These are phyloP conservation scores for Fusarium sp. DNA, from an alignment of 2,329 filamentous ascomycete species.

Conservation along the genomic window DNA sequence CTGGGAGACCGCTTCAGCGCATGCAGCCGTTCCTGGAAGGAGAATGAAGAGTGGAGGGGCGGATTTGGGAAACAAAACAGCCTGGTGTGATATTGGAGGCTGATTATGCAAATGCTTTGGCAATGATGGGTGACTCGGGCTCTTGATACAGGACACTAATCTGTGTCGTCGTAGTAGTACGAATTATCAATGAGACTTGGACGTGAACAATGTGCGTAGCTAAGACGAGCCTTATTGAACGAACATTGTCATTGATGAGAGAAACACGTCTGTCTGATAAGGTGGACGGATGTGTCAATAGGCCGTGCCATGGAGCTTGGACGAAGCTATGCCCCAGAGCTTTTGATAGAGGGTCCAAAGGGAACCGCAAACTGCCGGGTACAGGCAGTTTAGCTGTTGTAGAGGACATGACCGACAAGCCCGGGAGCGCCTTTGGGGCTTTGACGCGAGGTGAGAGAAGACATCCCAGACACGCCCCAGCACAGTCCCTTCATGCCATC, in stretches of 20 bases:
- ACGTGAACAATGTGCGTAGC: constrained; percentile 29
- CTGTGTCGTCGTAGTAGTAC: constrained; percentile 19
- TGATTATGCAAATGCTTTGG: constrained; percentile 42
- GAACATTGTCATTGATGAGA: constrained; percentile 39
- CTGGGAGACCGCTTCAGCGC: constrained; percentile 53
- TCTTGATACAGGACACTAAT: constrained; percentile 44
- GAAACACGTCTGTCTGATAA: constrained; percentile 44
- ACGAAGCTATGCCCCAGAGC: constrained; percentile 48
- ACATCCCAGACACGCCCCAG: constrained; percentile 48
- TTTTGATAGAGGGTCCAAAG: constrained; percentile 43
- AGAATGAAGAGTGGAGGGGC: constrained; percentile 53
- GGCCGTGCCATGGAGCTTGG: constrained; percentile 44
- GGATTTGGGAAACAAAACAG: constrained; percentile 47
- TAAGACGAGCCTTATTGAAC: constrained; percentile 40
- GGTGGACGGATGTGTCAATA: constrained; percentile 40
- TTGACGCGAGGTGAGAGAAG: constrained; percentile 46
- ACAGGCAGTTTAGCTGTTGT: constrained; percentile 40
- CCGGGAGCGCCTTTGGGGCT: constrained; percentile 35
- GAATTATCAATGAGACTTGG: constrained; percentile 13
- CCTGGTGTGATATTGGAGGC: constrained; percentile 44
- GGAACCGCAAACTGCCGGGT: constrained; percentile 48
- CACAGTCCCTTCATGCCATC: constrained; percentile 44
- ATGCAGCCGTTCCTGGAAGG: constrained; percentile 65
- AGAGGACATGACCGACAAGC: constrained; percentile 40
- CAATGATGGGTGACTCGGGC: constrained; percentile 37